Base-by-base conservation (phyloP, 2,329 filamentous ascomycete species). In the Arthrobotrys megalospora region DNA sequence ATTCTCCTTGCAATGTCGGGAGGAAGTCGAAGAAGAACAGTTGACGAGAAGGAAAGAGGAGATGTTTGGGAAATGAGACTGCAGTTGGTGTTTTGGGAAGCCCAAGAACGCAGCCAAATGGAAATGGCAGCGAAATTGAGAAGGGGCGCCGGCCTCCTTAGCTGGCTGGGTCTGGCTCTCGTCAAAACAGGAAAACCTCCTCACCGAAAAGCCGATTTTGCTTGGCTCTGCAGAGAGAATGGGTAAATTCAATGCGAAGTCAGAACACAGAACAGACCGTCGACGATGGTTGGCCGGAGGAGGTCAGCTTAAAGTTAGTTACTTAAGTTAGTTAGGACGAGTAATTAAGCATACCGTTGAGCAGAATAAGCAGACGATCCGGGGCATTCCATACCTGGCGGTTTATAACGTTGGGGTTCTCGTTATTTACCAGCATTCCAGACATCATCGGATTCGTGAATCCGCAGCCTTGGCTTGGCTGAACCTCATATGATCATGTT, bases 1-100 rank as follows among this genome's bases (percentile, higher is more conserved):
- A 60, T 14, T 45, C 69, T 73, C 69, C 69, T 79, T 79, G 58
- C 53, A 48, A 75, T 36, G 64, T 69, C 76, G 70, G 76, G 68
- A 52, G 50, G 58, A 69, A 69, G 50, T 50, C 52, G 64, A 69
- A 38, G 69, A 36, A 32, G 55, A 69, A 66, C 34, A 55, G 48
- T 47, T 55, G 67, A 73, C 64, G 69, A 52, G 55, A 50, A 58
- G 52, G 63, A 58, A 63, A 65, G 70, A 79, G 63, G 67, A 79
- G 58, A 53, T 48, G 19, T 43, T 21, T 63, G 76, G 76, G 76
- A 79, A 79, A 75, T 73, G 36, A 75, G 69, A 32, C 24, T 28
- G 24, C 24, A 60, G 19, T 58, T 66, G 36, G 69, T 66, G 62
- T 68, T 69, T 68, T 72, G 41, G 38, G 48, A 41, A 32, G 11